Conservation (phyloP, 2,329 filamentous ascomycete species). For the Fusarium buharicum region DNA sequence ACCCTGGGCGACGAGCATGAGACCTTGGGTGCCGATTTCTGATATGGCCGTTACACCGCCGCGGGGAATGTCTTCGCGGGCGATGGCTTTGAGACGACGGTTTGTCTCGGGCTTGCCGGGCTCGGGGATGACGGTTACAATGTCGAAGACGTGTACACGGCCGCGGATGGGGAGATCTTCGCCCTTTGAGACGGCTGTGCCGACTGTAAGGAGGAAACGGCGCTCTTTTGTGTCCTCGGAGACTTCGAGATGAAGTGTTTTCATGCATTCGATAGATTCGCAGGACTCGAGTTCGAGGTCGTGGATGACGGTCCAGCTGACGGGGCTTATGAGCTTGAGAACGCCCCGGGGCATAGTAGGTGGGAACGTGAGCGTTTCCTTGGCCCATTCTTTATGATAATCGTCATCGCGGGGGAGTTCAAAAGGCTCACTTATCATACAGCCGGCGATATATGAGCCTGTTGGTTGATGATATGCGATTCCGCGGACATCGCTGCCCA, state of each 20-base stretch:
- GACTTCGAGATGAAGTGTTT: conserved; percentile 85
- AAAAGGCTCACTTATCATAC: conserved; percentile 74
- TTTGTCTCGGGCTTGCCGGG: conserved; percentile 87
- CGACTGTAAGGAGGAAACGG: conserved; percentile 82
- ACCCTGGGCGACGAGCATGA: conserved; percentile 89
- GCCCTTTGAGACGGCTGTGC: conserved; percentile 85
- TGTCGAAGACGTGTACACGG: conserved; percentile 87
- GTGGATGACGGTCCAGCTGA: conserved; percentile 82
- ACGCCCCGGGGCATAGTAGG: conserved; percentile 78
- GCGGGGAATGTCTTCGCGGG: conserved; percentile 89
- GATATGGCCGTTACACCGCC: conserved; percentile 90
- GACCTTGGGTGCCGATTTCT: conserved; percentile 85
- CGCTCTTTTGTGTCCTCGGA: conserved; percentile 92
- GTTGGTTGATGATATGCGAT: conserved; percentile 81
- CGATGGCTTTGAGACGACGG: conserved; percentile 83
- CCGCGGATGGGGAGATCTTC: conserved; percentile 91
- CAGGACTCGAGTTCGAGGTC: conserved; percentile 75
- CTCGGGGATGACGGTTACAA: conserved; percentile 91
- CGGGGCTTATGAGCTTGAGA: conserved; percentile 81
- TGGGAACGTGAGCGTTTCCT: conserved; percentile 71
- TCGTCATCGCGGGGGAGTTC: conserved; percentile 88
- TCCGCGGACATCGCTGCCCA: conserved; percentile 76
- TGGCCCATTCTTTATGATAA: conserved; percentile 81
- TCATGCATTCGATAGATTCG: conserved; percentile 83
- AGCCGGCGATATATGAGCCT: conserved; percentile 80